Percentiles rank a stretch among this genome's conserved stretches.
These are phyloP conservation scores for Trichoderma simmonsii DNA, from an alignment of 2,329 filamentous ascomycete species.

Conservation along the genomic window DNA sequence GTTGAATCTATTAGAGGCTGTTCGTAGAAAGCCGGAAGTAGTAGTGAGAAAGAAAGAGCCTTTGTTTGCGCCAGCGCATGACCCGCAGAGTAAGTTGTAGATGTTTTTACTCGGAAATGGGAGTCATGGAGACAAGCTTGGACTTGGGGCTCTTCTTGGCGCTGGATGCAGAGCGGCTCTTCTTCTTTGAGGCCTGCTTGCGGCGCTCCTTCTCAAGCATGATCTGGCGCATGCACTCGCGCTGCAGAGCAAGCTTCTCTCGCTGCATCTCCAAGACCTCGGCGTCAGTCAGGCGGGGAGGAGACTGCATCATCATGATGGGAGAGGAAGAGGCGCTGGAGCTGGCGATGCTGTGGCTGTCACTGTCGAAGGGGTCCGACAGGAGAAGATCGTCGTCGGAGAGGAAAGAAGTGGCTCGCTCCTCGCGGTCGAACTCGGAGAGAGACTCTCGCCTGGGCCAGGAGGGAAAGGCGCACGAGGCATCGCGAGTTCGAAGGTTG, in stretches of 20 bases:
- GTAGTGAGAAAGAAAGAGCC: neutral
- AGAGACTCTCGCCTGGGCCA: slow-evolving; percentile 57
- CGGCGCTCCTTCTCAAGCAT: slow-evolving; percentile 55
- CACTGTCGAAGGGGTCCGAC: slow-evolving; percentile 49
- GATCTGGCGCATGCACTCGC: slow-evolving; percentile 50
- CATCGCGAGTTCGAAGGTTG: slow-evolving; percentile 39
- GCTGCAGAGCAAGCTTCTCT: slow-evolving; percentile 49
- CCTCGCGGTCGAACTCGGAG: slow-evolving; percentile 39
- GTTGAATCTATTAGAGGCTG: slow-evolving; percentile 4
- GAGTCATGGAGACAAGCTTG: slow-evolving; percentile 50
- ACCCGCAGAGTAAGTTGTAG: neutral
- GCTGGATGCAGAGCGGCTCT: slow-evolving; percentile 36
- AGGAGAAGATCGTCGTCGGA: slow-evolving; percentile 63
- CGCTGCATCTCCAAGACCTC: slow-evolving; percentile 51
- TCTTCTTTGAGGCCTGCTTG: slow-evolving; percentile 37
- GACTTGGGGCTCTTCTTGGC: slow-evolving; percentile 51
- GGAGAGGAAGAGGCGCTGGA: slow-evolving; percentile 41
- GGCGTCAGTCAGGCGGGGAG: slow-evolving; percentile 42
- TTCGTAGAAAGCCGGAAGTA: neutral
- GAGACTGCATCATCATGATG: slow-evolving; percentile 29
- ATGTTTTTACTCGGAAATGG: slow-evolving; percentile 47
- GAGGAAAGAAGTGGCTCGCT: slow-evolving; percentile 54
- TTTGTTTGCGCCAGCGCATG: slow-evolving; percentile 8
- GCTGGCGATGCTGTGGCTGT: slow-evolving; percentile 47
- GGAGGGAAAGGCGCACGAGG: slow-evolving; percentile 54